Base-by-base conservation (phyloP, 495 filamentous ascomycete species). In the Rhypophila decipiens region DNA sequence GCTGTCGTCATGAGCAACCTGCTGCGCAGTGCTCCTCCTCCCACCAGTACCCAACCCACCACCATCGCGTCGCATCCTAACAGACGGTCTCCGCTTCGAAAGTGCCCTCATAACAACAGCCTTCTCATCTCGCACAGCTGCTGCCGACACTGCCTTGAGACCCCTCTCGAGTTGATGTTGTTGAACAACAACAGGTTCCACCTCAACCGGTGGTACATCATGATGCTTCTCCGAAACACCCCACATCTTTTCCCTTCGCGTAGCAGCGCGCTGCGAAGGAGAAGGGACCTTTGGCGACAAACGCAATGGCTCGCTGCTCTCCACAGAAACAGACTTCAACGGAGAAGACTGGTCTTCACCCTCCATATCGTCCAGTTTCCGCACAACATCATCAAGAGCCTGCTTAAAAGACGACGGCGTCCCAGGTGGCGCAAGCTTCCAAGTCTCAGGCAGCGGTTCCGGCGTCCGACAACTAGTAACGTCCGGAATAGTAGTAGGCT, bases 381-480 rank as follows among this genome's bases (percentile, higher is more conserved):
- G 49, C 17, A 59, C 62, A 11, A 65, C 63, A 24, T 65, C 61
- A 19, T 69, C 59, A 2, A 71, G 51, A 13, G 68, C 67, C 39
- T 58, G 53, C 19, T 70, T 60, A 18, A 67, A 54, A 2, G 61
- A 68, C 3, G 63, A 69, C 20, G 53, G 51, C 9, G 64, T 63
- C 18, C 57, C 47, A 15, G 55, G 38, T n/a, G n/a, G n/a, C 18
- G 61, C 58, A 46, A 61, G 52, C 33, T 53, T 59, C 39, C 65
- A 64, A 18, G 61, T 57, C 40, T 60, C 59, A 20, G 67, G 64
- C 12, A 45, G 64, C 12, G 37, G 44, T 12, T 58, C 57, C 9
- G 42, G 47, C 15, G 46, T 56, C 31, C 38, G 24, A 20, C 36
- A n/a, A n/a, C n/a, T n/a, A n/a, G n/a, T n/a, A n/a, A n/a, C n/a